A percentile compares a stretch with the other conserved stretches of the same genome.
phyloP scores from a whole-genome alignment of 805 yeast genomes.

The Kurtzmaniella cleridarum region DNA sequence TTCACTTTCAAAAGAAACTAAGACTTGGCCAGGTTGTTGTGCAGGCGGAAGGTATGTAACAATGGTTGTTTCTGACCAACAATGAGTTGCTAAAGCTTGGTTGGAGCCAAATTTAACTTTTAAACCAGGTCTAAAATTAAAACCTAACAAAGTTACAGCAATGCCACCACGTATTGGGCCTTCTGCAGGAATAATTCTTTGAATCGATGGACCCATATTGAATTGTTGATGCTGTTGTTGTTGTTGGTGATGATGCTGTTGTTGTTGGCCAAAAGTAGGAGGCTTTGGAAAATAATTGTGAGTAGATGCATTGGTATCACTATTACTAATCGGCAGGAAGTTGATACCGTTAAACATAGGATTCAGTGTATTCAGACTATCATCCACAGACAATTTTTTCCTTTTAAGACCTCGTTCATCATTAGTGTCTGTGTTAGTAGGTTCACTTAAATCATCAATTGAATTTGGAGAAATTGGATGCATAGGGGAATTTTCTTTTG shows the following conservation, averaged over 20 bases:
- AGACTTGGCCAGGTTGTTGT: conserved; percentile 80
- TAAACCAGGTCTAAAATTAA: conserved; percentile 78
- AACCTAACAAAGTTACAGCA: conserved; percentile 86
- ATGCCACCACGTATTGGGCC: conserved; percentile 97
- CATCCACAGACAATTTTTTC: conserved; percentile 44
- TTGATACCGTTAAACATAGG: conserved; percentile 38
- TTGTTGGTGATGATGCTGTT: background rate
- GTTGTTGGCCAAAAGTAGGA: conserved; percentile 8
- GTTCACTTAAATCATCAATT: conserved; percentile 53
- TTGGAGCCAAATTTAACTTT: conserved; percentile 82
- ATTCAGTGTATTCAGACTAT: conserved; percentile 30
- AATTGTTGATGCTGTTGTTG: background rate
- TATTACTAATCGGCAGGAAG: conserved; percentile 41
- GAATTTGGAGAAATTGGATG: conserved; percentile 59
- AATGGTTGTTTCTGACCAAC: conserved; percentile 93
- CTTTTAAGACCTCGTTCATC: conserved; percentile 41
- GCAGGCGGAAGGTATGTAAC: conserved; percentile 95
- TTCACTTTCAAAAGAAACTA: conserved; percentile 71
- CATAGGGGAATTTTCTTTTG: conserved; percentile 6
- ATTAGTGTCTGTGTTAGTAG: conserved; percentile 31
- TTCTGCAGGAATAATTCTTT: conserved; percentile 88
- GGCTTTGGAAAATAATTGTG: conserved; percentile 7
- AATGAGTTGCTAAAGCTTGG: conserved; percentile 77
- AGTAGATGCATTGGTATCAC: conserved; percentile 25
- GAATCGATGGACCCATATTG: conserved; percentile 50